A percentile compares a stretch with the other conserved stretches of the same genome.
Evolutionary conservation across 116 monocot genomes (phyloP).

Genomic region (Dioscorea cayenensis): DNA sequence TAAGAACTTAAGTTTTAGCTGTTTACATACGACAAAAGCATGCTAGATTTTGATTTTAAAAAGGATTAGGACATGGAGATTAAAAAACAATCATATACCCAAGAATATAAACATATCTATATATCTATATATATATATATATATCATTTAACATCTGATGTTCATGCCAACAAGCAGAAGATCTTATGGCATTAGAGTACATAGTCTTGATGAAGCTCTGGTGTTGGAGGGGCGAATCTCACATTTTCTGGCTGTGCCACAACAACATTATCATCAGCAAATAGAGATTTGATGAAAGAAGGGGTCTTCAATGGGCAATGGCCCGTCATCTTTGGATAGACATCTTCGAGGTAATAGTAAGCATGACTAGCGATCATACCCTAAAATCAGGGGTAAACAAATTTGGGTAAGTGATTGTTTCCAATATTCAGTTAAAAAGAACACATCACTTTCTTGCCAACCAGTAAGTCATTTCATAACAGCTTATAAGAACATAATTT

Average conservation of each 20-base stretch:
- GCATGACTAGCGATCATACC: slow-evolving; percentile 92
- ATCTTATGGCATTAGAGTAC: background rate
- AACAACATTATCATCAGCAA: slow-evolving; percentile 72
- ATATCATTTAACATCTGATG: too few relatives aligned
- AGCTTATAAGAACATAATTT: too few relatives aligned
- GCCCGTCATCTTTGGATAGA: slow-evolving; percentile 83
- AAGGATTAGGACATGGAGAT: background rate
- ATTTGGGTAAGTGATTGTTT: background rate
- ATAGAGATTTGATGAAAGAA: slow-evolving; percentile 49
- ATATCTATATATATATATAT: too few relatives aligned
- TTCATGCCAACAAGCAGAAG: background rate
- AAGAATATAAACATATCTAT: background rate
- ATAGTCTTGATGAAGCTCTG: slow-evolving; percentile 25
- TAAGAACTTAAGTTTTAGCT: background rate
- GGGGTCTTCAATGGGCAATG: slow-evolving; percentile 73
- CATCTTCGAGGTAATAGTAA: slow-evolving; percentile 87
- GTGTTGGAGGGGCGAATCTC: slow-evolving; percentile 29
- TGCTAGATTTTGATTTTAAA: background rate
- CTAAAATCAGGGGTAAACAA: slow-evolving; percentile 18
- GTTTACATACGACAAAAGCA: background rate
- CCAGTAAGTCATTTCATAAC: too few relatives aligned
- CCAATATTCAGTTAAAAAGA: too few relatives aligned
- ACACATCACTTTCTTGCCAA: too few relatives aligned
- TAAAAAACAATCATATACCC: background rate
- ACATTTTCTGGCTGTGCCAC: slow-evolving; percentile 37